These are phyloP conservation scores for Neopestalotiopsis rosae DNA, from an alignment of 2,329 filamentous ascomycete genomes.

Conservation along the genomic window DNA sequence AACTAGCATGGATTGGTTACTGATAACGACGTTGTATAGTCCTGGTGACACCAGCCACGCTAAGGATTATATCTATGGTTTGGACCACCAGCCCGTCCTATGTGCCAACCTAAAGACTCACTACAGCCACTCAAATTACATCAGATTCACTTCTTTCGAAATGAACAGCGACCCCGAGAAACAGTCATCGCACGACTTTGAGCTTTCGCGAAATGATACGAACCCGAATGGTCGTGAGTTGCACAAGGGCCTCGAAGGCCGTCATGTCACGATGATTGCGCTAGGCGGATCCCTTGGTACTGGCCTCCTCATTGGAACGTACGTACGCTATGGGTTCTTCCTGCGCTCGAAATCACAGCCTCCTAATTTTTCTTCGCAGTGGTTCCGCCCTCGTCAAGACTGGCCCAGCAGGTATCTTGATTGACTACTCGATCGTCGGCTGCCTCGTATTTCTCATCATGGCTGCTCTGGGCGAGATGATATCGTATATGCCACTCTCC, in stretches of 20 bases:
- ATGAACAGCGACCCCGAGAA: conserved; percentile 3
- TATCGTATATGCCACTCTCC: conserved; percentile 11
- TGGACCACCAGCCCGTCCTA: neutral
- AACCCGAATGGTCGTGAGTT: neutral
- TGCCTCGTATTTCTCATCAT: neutral
- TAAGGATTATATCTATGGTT: neutral
- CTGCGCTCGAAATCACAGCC: neutral
- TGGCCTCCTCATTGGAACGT: conserved; percentile 73
- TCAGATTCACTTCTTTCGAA: neutral
- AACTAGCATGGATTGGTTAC: neutral
- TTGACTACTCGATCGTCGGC: conserved; percentile 46
- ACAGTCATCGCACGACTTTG: neutral
- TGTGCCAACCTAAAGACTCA: neutral
- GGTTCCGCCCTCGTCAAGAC: conserved; percentile 46
- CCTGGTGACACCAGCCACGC: neutral
- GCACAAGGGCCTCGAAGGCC: conserved; percentile 32
- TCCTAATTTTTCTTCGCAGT: neutral
- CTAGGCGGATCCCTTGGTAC: conserved; percentile 70
- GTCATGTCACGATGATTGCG: conserved; percentile 42
- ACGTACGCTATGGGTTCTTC: conserved; percentile 53
- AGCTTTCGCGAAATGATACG: neutral
- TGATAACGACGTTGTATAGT: neutral
- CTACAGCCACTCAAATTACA: neutral
- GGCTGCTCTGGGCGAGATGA: conserved; percentile 13
- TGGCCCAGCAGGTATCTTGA: conserved; percentile 47